Base-by-base conservation (phyloP, 306 rosid species). In the Leucaena leucocephala region DNA sequence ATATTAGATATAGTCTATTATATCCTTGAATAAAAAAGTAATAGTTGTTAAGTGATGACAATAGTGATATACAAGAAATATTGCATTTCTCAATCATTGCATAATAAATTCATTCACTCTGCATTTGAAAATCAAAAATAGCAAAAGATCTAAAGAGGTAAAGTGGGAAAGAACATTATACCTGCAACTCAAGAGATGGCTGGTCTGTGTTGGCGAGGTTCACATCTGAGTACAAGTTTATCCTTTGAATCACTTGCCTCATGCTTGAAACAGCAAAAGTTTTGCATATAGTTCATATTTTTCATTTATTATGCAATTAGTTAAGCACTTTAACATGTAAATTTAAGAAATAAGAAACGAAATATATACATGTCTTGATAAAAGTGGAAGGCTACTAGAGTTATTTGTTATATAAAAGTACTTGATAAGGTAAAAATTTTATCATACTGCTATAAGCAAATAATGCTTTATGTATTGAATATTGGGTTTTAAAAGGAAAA, bases 151-250 rank as follows among this genome's bases (percentile, higher is more conserved):
- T 5, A 3, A 21, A 3, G 6, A 9, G 14, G 35, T 8, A 9
- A 35, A 3, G 35, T 21, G 16, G 17, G 27, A 11, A 35, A 35
- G 44, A 36, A 16, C 9, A 33, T 34, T 7, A 36, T 61, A 76
- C 79, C 71, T 76, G 79, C 3, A 8, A 16, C 46, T 76, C 79
- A 43, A 2, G 22, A 21, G 36, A 63, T 33, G 46, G 34, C 27
- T 16, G 72, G 68, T 33, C 5, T 34, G 40, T 44, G n/a, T 33
- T 22, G 61, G 2, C 61, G n/a, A 46, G 48, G 36, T 36, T 34
- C 27, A 15, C 7, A 54, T 45, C 34, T 33, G 61, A 39, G 16
- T 62, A 21, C 17, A 34, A 22, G 39, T 2, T 45, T 34, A 8
- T 33, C 61, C 71, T 44, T 27, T 45, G 43, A 22, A 10, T 42